phyloP scores from a whole-genome alignment of 2,329 filamentous ascomycete genomes.

The Neocatenulostroma microsporum region DNA sequence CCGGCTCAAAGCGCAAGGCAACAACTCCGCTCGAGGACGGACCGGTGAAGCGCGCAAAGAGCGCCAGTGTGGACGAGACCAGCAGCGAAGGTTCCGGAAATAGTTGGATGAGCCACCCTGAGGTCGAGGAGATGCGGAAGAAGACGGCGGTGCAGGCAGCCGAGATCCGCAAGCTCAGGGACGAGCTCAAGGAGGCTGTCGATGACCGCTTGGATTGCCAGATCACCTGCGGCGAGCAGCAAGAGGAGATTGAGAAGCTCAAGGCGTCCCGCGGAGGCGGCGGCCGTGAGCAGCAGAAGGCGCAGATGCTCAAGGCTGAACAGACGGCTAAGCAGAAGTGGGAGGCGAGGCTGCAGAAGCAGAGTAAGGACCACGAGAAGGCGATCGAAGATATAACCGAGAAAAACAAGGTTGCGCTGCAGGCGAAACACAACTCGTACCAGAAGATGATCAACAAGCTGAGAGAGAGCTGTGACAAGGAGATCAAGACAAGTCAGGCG shows the following conservation, averaged over 20 bases:
- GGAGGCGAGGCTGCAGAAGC: constrained; percentile 5
- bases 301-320: too few species aligned
- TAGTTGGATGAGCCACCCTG: background rate
- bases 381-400: background rate
- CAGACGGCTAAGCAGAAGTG: too few species aligned
- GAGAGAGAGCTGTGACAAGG: constrained; percentile 1
- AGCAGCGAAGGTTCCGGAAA: too few species aligned
- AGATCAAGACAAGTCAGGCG: constrained; percentile 3
- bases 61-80: background rate
- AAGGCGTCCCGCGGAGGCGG: background rate
- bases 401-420: constrained; percentile 1
- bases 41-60: background rate
- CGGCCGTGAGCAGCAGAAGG: background rate
- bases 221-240: constrained; percentile 4
- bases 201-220: too few species aligned
- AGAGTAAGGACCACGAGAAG: too few species aligned
- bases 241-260: background rate
- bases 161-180: background rate
- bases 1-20: constrained; percentile 5
- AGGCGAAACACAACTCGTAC: background rate
- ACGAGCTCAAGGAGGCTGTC: too few species aligned
- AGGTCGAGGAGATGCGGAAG: background rate
- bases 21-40: background rate
- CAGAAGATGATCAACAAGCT: constrained; percentile 1
- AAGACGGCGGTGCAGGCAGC: background rate